Base-by-base conservation (phyloP, 2,329 filamentous ascomycete species). In the Xylariaceae sp. region DNA sequence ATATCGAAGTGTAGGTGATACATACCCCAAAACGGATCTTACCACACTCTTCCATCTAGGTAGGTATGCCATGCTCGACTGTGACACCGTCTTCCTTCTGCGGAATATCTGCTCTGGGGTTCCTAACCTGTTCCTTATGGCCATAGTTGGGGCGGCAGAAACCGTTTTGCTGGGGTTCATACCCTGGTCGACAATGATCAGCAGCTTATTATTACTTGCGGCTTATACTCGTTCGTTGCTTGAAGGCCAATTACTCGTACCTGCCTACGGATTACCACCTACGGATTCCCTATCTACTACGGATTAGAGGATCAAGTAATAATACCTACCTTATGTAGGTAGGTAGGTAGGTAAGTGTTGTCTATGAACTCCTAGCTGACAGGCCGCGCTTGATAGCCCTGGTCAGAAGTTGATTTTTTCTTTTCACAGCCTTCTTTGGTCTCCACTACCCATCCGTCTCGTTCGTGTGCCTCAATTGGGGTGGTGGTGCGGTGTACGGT, bases 361-460 rank as follows among this genome's bases (percentile, higher is more conserved):
- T 61, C 49, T 58, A 48, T 45, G 51, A 17, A 53, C 15, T 57
- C 62, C 62, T 59, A 64, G 60, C 64, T 65, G 64, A 64, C 42
- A 61, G 44, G 45, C 51, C 57, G 52, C 53, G 49, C 23, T 52
- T 56, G 45, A 58, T 10, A 11, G 8, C 17, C 39, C 47, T 61
- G 37, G 45, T 50, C 48, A 55, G 45, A 55, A 23, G 51, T 60
- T 54, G 47, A 62, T 42, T 51, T 44, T 48, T 42, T 50, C 57
- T 63, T 59, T 18, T 56, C 45, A 52, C 51, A 59, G 59, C 64
- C 62, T 64, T 66, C 64, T 64, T 64, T 61, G 23, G 23, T 58
- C 11, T 62, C 51, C 50, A 51, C 55, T 51, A 54, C 37, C 8
- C 11, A 42, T 48, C 62, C 59, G 60, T 61, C 55, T 63, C 63